These are phyloP conservation scores for Dendrobium officinale DNA, from an alignment of 106 monocot genomes.

Conservation along the genomic window DNA sequence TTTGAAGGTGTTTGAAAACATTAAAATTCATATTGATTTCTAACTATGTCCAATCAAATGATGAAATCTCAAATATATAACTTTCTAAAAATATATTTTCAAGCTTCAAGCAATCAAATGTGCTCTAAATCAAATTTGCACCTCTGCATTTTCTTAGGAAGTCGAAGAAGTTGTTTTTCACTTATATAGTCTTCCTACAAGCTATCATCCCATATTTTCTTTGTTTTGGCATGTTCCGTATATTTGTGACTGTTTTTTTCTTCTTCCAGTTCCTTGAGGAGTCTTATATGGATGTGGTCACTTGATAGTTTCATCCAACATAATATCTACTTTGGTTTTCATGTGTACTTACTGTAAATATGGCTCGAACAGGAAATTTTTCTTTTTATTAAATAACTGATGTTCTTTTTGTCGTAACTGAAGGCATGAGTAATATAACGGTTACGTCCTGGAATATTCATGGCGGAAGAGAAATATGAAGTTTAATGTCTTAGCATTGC, in stretches of 20 bases:
- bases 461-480: too few species aligned
- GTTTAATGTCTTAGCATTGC: too few species aligned
- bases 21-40: background rate
- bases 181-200: too few species aligned
- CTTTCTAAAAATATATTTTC: too few species aligned
- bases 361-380: constrained; percentile 62
- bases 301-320: constrained; percentile 92
- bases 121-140: too few species aligned
- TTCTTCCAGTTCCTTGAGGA: constrained; percentile 68
- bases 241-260: background rate
- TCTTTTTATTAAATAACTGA: background rate
- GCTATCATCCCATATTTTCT: too few species aligned
- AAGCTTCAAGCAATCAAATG: too few species aligned
- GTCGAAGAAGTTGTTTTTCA: too few species aligned
- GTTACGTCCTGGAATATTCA: too few species aligned
- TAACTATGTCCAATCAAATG: background rate
- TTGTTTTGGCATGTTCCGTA: too few species aligned
- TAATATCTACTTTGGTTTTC: constrained; percentile 87
- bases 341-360: constrained; percentile 82
- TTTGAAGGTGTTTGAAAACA: background rate
- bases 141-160: too few species aligned
- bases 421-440: background rate
- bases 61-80: too few species aligned
- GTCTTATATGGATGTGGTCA: constrained; percentile 77
- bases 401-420: background rate